These are phyloP conservation scores for Microdochium paspali DNA, from an alignment of 2,329 filamentous ascomycete genomes.

Conservation along the genomic window DNA sequence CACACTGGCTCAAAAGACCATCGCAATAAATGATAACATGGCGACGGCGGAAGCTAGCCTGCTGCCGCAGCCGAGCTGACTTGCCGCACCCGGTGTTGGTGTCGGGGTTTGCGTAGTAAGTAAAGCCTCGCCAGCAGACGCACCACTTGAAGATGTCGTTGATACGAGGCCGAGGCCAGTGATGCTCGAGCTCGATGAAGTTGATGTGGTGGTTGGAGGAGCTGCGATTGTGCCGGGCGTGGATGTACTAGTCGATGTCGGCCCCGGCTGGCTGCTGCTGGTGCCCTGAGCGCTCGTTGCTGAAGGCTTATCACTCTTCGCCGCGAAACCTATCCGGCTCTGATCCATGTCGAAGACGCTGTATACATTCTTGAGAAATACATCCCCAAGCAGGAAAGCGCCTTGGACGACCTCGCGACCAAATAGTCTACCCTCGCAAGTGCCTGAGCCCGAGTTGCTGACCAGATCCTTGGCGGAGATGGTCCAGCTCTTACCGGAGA, in stretches of 20 bases:
- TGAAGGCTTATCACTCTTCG: not conserved
- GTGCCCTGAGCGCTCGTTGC: not conserved
- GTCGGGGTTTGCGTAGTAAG: not conserved
- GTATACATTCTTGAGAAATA: slow-evolving; percentile 87
- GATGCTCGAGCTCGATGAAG: slow-evolving; percentile 4
- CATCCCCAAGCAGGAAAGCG: slow-evolving; percentile 74
- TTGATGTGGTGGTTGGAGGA: slow-evolving; percentile 4
- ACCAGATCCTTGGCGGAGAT: slow-evolving; percentile 68
- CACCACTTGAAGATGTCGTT: not conserved
- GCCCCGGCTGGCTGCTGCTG: not conserved
- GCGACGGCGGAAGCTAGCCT: not conserved
- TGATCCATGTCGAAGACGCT: slow-evolving; percentile 72
- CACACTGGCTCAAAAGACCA: not conserved
- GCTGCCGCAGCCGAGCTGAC: not conserved
- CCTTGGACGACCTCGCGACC: slow-evolving; percentile 57
- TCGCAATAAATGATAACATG: not conserved
- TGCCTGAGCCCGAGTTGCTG: slow-evolving; percentile 28
- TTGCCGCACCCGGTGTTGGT: not conserved
- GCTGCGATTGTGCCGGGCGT: slow-evolving; percentile 1
- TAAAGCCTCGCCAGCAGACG: not conserved
- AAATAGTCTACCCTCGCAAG: slow-evolving; percentile 65
- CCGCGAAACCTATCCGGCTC: slow-evolving; percentile 41
- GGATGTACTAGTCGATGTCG: not conserved
- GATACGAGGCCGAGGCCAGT: no score
- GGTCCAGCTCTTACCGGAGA: slow-evolving; percentile 57